Percentiles rank a stretch among this genome's conserved stretches.
Conservation (phyloP, 805 yeast species). For the Lachancea quebecensis region DNA sequence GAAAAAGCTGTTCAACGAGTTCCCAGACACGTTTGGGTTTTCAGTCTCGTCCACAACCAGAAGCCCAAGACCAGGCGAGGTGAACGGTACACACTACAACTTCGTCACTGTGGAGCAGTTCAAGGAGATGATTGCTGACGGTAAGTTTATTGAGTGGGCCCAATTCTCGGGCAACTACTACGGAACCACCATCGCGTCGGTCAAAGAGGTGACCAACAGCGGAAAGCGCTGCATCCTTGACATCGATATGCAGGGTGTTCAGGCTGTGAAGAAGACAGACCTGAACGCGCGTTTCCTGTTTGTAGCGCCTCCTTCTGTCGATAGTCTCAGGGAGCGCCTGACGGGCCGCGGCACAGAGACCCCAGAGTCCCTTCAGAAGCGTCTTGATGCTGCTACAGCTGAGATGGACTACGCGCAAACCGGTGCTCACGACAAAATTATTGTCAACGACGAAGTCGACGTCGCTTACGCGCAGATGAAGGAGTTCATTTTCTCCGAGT, state of each 20-base stretch:
- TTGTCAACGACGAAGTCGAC: constrained; percentile 89
- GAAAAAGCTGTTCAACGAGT: constrained; percentile 84
- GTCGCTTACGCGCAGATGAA: constrained; percentile 78
- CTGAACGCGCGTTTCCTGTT: constrained; percentile 82
- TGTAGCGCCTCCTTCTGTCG: constrained; percentile 88
- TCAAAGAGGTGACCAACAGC: constrained; percentile 46
- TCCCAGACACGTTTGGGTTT: constrained; percentile 85
- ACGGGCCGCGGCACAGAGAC: constrained; percentile 94
- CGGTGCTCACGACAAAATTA: constrained; percentile 85
- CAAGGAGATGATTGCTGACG: constrained; percentile 62
- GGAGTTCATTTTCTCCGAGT: constrained; percentile 54
- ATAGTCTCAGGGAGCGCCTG: constrained; percentile 66
- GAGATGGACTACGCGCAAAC: constrained; percentile 85
- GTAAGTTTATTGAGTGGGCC: constrained; percentile 93
- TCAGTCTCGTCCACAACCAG: constrained; percentile 88
- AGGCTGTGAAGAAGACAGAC: constrained; percentile 75
- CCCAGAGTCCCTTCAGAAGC: constrained; percentile 70
- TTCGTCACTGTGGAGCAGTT: constrained; percentile 76
- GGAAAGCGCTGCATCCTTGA: constrained; percentile 85
- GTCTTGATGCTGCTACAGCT: constrained; percentile 78
- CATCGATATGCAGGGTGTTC: constrained; percentile 99
- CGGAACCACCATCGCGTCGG: constrained; percentile 87
- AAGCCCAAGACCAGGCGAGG: constrained; percentile 85
- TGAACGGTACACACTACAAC: constrained; percentile 82
- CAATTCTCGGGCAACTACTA: constrained; percentile 96